Evolutionary conservation across 805 yeast genomes (phyloP), one percentile per base, ranked within the genome.

Genomic region (Blastobotrys robertii): DNA sequence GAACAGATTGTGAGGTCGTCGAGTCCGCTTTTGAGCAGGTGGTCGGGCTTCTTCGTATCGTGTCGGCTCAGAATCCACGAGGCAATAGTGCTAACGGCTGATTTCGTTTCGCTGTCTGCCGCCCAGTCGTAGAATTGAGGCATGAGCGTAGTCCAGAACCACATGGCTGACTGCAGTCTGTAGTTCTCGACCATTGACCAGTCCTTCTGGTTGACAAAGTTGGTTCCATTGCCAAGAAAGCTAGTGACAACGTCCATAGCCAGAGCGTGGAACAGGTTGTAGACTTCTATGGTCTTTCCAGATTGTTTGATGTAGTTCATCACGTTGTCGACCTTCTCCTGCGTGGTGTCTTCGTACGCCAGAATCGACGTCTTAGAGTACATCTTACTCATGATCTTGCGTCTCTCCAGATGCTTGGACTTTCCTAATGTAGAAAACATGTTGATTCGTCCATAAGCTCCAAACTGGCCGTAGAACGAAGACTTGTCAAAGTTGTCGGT

Each of bases 221-320:
- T 58, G 1, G 75, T 63, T 12, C 77, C 70, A 43, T 69, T 65
- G 0, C 88, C 88, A 45, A 78, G 67, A 53, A 79, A 77, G 14
- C 72, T 69, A 1, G 79, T 70, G 1, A 80, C 76, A 3, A 76
- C 79, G 52, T 81, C 87, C 77, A 81, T 74, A 3, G 88, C 87
- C 53, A 81, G 64, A 12, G 79, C 63, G n/a, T 77, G 78, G 66
- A 80, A 81, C n/a, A 81, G 56, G 13, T 74, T 66, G 51, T 75
- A 77, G 2, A 75, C 79, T 40, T 81, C 81, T 33, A 79, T 52
- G 29, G 70, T 60, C 16, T 46, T 39, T 38, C 43, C 35, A 22
- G 48, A 58, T 12, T 10, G 43, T 38, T 50, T 44, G 14, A 69
- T 48, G 2, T 49, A 46, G 9, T 44, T 31, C 31, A 63, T 47